These are phyloP conservation scores for Nectriaceae sp. DNA, from an alignment of 2,329 filamentous ascomycete genomes.

Conservation along the genomic window DNA sequence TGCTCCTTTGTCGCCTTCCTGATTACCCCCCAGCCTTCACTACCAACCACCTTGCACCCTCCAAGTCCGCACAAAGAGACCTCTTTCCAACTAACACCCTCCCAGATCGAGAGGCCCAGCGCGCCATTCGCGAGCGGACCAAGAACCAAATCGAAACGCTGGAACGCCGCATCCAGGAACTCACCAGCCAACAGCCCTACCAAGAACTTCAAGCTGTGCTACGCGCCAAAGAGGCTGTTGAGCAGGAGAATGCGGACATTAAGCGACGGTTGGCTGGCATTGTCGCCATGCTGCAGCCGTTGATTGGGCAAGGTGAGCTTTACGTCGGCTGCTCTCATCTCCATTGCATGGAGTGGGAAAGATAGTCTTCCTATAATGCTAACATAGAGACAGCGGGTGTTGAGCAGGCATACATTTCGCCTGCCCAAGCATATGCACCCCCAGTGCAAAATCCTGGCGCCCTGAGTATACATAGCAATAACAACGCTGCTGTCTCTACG, in stretches of 20 bases:
- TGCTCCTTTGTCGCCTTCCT: too few species aligned
- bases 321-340: background rate
- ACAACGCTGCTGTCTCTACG: constrained; percentile 29
- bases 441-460: constrained; percentile 21
- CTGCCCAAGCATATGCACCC: constrained; percentile 29
- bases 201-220: constrained; percentile 78
- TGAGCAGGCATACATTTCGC: constrained; percentile 36
- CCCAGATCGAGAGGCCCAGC: constrained; percentile 79
- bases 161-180: constrained; percentile 71
- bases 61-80: too few species aligned
- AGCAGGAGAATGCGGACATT: constrained; percentile 80
- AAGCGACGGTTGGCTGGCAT: constrained; percentile 67
- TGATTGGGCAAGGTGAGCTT: constrained; percentile 42
- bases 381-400: constrained; percentile 19
- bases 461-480: constrained; percentile 17
- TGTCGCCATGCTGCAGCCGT: constrained; percentile 63
- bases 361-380: constrained; percentile 3
- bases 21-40: too few species aligned
- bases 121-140: constrained; percentile 81
- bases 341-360: background rate
- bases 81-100: constrained; percentile 14
- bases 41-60: too few species aligned
- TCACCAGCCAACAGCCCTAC: constrained; percentile 79
- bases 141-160: constrained; percentile 77
- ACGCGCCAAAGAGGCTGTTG: constrained; percentile 73